Percentiles rank a stretch among this genome's conserved stretches.
Evolutionary conservation across 768 basidiomycete genomes (phyloP).

Genomic region (Brasilioporus rufonigricans): DNA sequence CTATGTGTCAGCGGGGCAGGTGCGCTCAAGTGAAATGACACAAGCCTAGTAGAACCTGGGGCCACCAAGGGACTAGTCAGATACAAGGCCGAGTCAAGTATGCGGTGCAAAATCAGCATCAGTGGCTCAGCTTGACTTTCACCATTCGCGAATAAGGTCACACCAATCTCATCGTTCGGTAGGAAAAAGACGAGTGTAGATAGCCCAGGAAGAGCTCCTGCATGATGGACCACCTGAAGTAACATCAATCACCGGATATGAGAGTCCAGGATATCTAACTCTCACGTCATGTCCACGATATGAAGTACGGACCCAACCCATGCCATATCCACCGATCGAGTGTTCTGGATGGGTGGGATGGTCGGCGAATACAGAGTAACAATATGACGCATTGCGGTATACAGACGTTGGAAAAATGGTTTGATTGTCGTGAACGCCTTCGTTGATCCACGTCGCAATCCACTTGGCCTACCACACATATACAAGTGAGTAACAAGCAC

Average conservation of each 20-base stretch:
- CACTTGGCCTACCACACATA: constrained; percentile 37
- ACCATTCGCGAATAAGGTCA: constrained; percentile 36
- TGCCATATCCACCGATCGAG: constrained; percentile 38
- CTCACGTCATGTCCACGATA: constrained; percentile 42
- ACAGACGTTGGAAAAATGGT: constrained; percentile 35
- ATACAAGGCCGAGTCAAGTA: constrained; percentile 26
- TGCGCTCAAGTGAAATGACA: too few species aligned
- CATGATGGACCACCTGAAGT: constrained; percentile 35
- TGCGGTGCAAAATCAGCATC: constrained; percentile 6
- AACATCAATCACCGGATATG: neutral
- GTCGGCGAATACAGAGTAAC: too few species aligned
- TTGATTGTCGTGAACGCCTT: constrained; percentile 30
- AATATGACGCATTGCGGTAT: constrained; percentile 31
- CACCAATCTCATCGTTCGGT: constrained; percentile 35
- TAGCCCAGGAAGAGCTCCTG: constrained; percentile 36
- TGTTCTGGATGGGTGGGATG: constrained; percentile 11
- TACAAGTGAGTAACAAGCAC: neutral
- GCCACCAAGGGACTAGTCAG: too few species aligned
- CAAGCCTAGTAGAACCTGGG: too few species aligned
- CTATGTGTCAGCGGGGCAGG: neutral
- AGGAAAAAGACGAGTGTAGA: constrained; percentile 32
- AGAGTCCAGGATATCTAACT: neutral
- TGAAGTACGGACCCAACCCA: constrained; percentile 42
- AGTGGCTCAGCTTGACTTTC: constrained; percentile 15
- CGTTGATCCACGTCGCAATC: constrained; percentile 35